phyloP scores from a whole-genome alignment of 2,329 filamentous ascomycete species.

The Nannizzia gypsea region DNA sequence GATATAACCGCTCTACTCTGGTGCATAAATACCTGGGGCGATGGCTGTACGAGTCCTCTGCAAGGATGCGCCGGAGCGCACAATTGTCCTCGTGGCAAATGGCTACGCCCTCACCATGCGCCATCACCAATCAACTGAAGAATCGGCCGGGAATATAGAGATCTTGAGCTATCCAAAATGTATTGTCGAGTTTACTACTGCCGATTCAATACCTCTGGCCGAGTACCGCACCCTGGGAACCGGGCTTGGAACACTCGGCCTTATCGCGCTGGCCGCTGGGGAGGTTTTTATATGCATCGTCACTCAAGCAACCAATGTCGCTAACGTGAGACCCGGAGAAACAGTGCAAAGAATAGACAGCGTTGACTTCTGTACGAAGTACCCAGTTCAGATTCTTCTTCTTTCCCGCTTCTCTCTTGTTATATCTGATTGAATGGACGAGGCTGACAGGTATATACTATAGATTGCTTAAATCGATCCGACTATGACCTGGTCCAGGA shows the following conservation, averaged over 20 bases:
- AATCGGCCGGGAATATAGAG: conserved; percentile 17
- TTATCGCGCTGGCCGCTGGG: conserved; percentile 62
- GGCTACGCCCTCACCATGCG: conserved; percentile 75
- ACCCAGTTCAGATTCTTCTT: not conserved
- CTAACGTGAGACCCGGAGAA: conserved; percentile 74
- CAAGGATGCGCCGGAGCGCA: conserved; percentile 74
- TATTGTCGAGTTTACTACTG: conserved; percentile 73
- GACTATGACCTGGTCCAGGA: conserved; percentile 69
- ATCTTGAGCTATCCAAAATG: conserved; percentile 46
- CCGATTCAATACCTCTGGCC: conserved; percentile 50
- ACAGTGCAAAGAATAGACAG: conserved; percentile 75
- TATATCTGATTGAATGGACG: not conserved
- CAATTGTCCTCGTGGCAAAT: conserved; percentile 71
- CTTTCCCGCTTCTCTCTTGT: conserved; percentile 3
- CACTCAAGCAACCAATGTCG: conserved; percentile 64
- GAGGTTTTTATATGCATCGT: conserved; percentile 90
- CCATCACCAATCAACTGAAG: conserved; percentile 49
- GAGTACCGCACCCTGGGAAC: conserved; percentile 69
- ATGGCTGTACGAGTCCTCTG: conserved; percentile 68
- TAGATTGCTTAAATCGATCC: conserved; percentile 74
- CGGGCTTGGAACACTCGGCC: conserved; percentile 73
- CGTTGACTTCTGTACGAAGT: conserved; percentile 61
- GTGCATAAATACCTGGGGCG: not conserved
- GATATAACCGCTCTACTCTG: not conserved
- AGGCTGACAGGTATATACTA: conserved; percentile 11